Evolutionary conservation across 2,329 filamentous ascomycete species (phyloP).

Genomic region (Apiospora aurea): DNA sequence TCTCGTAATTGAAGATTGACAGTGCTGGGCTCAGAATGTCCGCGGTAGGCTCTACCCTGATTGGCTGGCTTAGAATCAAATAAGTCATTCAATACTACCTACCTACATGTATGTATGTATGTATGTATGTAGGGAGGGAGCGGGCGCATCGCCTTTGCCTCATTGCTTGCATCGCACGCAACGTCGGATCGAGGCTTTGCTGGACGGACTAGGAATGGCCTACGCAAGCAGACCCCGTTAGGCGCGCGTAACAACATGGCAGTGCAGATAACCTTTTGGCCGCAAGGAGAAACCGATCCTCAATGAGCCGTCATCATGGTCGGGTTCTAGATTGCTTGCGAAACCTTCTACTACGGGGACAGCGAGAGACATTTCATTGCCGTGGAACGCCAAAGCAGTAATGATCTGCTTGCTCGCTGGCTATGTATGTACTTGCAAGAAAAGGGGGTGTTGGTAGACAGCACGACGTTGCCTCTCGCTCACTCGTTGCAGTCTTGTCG

Average conservation of each 20-base stretch:
- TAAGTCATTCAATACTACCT: not conserved
- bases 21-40: not conserved
- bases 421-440: not conserved
- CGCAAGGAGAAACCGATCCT: slow-evolving; percentile 12
- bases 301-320: not conserved
- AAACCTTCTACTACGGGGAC: slow-evolving; percentile 17
- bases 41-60: not conserved
- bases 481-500: not conserved
- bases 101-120: not conserved
- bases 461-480: not conserved
- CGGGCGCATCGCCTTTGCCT: slow-evolving; percentile 7
- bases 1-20: not conserved
- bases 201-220: not conserved
- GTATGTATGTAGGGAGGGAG: not conserved
- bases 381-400: not conserved
- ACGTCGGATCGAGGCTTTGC: slow-evolving; percentile 3
- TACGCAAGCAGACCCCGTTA: slow-evolving; percentile 8
- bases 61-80: not conserved
- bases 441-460: not conserved
- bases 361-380: slow-evolving; percentile 10
- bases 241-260: slow-evolving; percentile 18
- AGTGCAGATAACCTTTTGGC: slow-evolving; percentile 11
- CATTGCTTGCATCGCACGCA: not conserved
- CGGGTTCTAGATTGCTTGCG: not conserved
- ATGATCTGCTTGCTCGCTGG: not conserved